These are phyloP conservation scores for Trichoderma afroharzianum DNA, from an alignment of 2,329 filamentous ascomycete genomes.

Conservation along the genomic window DNA sequence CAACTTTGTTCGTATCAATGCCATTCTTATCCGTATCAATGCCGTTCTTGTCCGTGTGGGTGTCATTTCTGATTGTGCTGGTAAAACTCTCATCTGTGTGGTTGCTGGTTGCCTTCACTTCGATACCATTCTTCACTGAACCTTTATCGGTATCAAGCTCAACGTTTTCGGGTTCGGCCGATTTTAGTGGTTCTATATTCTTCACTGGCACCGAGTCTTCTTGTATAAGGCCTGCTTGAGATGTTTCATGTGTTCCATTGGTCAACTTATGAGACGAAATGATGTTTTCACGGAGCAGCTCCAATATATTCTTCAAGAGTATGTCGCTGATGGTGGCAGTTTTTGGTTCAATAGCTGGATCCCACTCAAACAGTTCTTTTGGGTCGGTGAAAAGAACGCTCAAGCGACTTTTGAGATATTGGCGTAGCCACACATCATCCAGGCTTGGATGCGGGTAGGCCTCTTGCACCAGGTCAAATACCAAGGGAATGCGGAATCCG, in stretches of 20 bases:
- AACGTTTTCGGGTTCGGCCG: background rate
- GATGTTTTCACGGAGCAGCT: background rate
- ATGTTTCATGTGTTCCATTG: background rate
- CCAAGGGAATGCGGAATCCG: background rate
- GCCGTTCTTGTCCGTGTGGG: background rate
- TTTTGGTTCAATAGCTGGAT: background rate
- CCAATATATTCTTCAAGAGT: background rate
- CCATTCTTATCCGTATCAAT: background rate
- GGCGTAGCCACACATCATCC: slow-evolving; percentile 13
- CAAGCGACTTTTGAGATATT: slow-evolving; percentile 3
- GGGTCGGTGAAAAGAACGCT: background rate
- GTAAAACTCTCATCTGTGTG: background rate
- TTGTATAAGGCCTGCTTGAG: background rate
- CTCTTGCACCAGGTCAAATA: slow-evolving; percentile 4
- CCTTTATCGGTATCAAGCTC: background rate
- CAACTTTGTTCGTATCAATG: background rate
- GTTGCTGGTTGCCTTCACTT: background rate
- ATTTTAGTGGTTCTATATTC: background rate
- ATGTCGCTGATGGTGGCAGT: slow-evolving; percentile 8
- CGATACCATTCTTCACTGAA: background rate
- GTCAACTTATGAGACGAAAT: background rate
- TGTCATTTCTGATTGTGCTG: background rate
- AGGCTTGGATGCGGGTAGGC: background rate
- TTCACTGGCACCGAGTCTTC: background rate
- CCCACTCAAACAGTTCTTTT: background rate